Conservation (phyloP, 768 basidiomycete genomes). For the Inosperma sp. region DNA sequence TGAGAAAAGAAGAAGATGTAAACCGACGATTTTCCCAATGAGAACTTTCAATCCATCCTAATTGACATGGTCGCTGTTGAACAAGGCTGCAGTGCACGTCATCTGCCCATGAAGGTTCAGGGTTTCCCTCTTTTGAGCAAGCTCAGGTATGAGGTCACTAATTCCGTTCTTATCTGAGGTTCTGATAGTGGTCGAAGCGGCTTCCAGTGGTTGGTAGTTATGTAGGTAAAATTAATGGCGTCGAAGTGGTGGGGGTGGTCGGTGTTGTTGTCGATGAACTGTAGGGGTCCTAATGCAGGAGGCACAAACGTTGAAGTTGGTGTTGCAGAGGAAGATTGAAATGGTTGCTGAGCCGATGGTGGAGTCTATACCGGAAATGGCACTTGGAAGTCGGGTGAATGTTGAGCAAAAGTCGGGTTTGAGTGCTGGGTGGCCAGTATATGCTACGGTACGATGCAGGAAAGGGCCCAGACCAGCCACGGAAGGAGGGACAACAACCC, state of each 20-base stretch:
- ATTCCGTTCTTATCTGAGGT: constrained; percentile 40
- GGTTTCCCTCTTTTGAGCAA: constrained; percentile 40
- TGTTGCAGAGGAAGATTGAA: not conserved
- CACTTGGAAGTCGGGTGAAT: constrained; percentile 16
- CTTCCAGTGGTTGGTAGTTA: not conserved
- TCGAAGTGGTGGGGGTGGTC: not conserved
- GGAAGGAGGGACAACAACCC: constrained; percentile 41
- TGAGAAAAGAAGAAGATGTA: not conserved
- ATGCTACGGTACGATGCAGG: constrained; percentile 19
- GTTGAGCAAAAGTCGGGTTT: constrained; percentile 12
- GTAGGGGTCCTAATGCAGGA: not conserved
- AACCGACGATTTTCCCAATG: constrained; percentile 51
- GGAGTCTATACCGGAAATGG: constrained; percentile 24
- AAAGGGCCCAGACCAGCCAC: constrained; percentile 11
- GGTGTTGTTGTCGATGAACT: constrained; percentile 6
- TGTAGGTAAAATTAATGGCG: not conserved
- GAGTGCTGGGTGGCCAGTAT: constrained; percentile 23
- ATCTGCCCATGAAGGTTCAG: constrained; percentile 57
- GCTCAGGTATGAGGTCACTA: constrained; percentile 63
- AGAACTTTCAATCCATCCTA: constrained; percentile 74
- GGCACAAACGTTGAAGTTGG: not conserved
- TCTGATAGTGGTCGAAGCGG: constrained; percentile 19
- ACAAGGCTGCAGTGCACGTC: constrained; percentile 80
- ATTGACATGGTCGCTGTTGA: constrained; percentile 78
- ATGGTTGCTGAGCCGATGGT: not conserved